Percentiles rank a stretch among this genome's conserved stretches.
Conservation (phyloP, 2,329 filamentous ascomycete genomes). For the Boeremia exigua region DNA sequence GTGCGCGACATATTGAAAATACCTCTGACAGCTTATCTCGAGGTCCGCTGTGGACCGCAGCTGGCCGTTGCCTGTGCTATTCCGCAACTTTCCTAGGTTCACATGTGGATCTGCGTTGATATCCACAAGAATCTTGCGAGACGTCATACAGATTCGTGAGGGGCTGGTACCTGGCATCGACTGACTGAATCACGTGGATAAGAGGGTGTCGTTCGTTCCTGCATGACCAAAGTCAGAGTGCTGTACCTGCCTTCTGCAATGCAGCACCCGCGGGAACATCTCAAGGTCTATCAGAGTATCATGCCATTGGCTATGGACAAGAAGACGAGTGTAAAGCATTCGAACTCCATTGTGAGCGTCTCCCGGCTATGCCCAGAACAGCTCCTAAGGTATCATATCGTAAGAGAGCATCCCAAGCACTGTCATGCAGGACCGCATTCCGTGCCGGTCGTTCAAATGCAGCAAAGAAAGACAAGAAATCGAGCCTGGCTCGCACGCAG, state of each 20-base stretch:
- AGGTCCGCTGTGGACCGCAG: conserved; percentile 7
- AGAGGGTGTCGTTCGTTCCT: neutral
- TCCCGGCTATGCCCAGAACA: conserved; percentile 35
- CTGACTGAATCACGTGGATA: neutral
- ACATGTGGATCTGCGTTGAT: conserved; percentile 14
- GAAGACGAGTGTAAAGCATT: conserved; percentile 28
- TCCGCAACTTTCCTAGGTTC: conserved; percentile 11
- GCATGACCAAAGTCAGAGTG: neutral
- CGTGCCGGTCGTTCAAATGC: conserved; percentile 38
- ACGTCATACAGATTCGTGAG: conserved; percentile 9
- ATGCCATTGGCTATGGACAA: conserved; percentile 30
- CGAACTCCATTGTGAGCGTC: conserved; percentile 46
- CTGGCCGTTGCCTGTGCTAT: conserved; percentile 14
- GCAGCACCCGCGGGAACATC: neutral
- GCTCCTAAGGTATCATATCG: conserved; percentile 33
- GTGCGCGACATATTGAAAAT: conserved; percentile 16
- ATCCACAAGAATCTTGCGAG: conserved; percentile 5
- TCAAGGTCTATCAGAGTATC: conserved; percentile 4
- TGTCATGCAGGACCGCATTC: conserved; percentile 24
- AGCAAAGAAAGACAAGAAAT: conserved; percentile 48
- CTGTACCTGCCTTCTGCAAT: neutral
- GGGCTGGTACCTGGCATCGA: neutral
- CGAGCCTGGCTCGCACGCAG: conserved; percentile 45
- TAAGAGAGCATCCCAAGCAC: conserved; percentile 25
- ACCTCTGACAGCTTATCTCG: conserved; percentile 17